Evolutionary conservation across 306 rosid genomes (phyloP), one percentile per base, ranked within the genome.

Genomic region (Coriaria nepalensis): DNA sequence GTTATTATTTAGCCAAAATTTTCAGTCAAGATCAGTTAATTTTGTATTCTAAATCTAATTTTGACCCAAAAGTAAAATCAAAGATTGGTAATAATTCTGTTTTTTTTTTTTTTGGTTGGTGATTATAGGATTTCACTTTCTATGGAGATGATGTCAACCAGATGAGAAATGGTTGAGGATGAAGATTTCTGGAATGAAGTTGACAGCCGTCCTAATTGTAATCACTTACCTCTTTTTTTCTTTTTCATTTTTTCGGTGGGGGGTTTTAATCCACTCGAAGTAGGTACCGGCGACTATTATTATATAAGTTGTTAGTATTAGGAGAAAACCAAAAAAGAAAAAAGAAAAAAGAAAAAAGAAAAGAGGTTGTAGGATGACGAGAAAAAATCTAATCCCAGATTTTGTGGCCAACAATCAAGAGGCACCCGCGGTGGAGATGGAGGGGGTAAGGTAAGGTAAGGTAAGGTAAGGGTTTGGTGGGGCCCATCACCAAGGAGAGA

Each of bases 91-190:
- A 20, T 20, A 20, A 3, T 20, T 20, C 29, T 3, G 29, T 20
- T 20, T 20, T 3, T n/a, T n/a, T n/a, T n/a, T n/a, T n/a, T n/a
- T n/a, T n/a, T n/a, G n/a, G n/a, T n/a, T 62, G 73, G 65, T 68
- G 78, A 71, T 43, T 67, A 59, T 81, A 78, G 83, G 81, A 68
- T 49, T 62, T 51, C 57, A 56, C 56, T 56, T 53, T 72, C 52
- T 36, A 68, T 53, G 56, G 51, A 68, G 74, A 77, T 74, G 74
- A 77, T 74, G 72, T 67, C 64, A 76, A 76, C 60, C 64, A 73
- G 70, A 74, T 67, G 75, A 78, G 69, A 67, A 64, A 81, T 80
- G 62, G 73, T 62, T 77, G 58, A 80, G 83, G 80, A 87, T 78
- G 72, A 57, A 69, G 71, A 72, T 70, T 59, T 50, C 49, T 60